Conservation (phyloP, 371 early-diverging fungal species). For the Syncephalastrum sp. region DNA sequence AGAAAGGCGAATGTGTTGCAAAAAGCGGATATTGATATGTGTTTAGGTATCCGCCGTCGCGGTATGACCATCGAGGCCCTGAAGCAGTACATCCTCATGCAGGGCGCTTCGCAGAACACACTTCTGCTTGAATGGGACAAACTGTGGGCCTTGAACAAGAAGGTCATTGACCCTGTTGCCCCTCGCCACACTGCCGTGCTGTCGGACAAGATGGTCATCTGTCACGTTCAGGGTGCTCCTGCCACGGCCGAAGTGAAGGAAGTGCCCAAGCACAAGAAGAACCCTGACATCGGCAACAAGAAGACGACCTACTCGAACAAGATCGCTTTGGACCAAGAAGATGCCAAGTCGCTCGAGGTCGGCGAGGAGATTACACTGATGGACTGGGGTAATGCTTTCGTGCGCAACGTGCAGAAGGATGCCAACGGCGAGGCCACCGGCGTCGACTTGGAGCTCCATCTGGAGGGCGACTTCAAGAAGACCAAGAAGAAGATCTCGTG, state of each 20-base stretch:
- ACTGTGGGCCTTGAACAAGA: slow-evolving; percentile 99
- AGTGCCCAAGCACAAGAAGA: slow-evolving; percentile 94
- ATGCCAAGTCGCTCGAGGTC: slow-evolving; percentile 78
- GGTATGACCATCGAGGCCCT: slow-evolving; percentile 99
- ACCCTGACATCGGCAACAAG: slow-evolving; percentile 90
- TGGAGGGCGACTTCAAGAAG: slow-evolving; percentile 97
- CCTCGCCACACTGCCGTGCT: slow-evolving; percentile 91
- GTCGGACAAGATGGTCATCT: slow-evolving; percentile 64
- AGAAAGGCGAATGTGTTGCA: slow-evolving; percentile 8
- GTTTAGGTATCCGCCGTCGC: slow-evolving; percentile 85
- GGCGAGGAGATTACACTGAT: slow-evolving; percentile 98
- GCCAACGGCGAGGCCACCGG: slow-evolving; percentile 51
- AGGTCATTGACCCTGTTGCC: slow-evolving; percentile 95
- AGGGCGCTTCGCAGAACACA: slow-evolving; percentile 98
- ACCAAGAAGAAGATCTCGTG: slow-evolving; percentile 99
- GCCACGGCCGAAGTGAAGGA: slow-evolving; percentile 62
- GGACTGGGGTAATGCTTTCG: slow-evolving; percentile 99
- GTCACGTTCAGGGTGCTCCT: slow-evolving; percentile 64
- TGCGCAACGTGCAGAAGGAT: slow-evolving; percentile 63
- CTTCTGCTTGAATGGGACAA: slow-evolving; percentile 99
- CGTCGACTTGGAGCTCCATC: slow-evolving; percentile 72
- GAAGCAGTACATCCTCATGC: slow-evolving; percentile 97
- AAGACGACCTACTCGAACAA: slow-evolving; percentile 74
- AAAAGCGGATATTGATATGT: no score
- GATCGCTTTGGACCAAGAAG: slow-evolving; percentile 88